These are phyloP conservation scores for Pilaira anomala DNA, from an alignment of 192 early-diverging fungal genomes.

Conservation along the genomic window DNA sequence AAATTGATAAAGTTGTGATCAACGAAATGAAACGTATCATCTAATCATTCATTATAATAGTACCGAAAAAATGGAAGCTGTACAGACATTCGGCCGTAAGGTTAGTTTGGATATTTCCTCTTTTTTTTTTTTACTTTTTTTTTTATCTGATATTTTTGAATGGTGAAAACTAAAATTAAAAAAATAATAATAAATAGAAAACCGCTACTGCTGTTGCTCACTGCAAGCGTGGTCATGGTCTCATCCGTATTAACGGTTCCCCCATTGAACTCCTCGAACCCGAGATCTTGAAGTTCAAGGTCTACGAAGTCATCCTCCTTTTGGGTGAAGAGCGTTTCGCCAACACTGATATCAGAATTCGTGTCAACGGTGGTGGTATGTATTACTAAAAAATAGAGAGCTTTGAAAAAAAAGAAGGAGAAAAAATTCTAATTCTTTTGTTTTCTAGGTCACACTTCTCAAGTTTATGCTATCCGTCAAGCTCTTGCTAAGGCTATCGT, in stretches of 20 bases:
- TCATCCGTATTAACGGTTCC: slow-evolving; percentile 97
- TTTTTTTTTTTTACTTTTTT: background rate
- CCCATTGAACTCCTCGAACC: slow-evolving; percentile 96
- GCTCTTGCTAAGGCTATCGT: slow-evolving; percentile 99
- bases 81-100: slow-evolving; percentile 79
- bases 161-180: background rate
- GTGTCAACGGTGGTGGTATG: slow-evolving; percentile 89
- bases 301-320: slow-evolving; percentile 96
- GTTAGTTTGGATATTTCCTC: slow-evolving; percentile 35
- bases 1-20: background rate
- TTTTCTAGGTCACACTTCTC: slow-evolving; percentile 74
- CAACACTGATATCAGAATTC: slow-evolving; percentile 94
- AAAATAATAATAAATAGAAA: slow-evolving; percentile 60
- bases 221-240: slow-evolving; percentile 97
- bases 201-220: slow-evolving; percentile 99
- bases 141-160: background rate
- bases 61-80: slow-evolving; percentile 51
- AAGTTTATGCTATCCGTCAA: slow-evolving; percentile 98
- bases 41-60: background rate
- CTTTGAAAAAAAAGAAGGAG: background rate
- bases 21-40: background rate
- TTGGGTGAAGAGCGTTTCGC: slow-evolving; percentile 96
- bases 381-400: background rate
- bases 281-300: slow-evolving; percentile 95
- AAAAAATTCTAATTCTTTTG: background rate